Evolutionary conservation across 805 yeast species (phyloP), one percentile per base, ranked within the genome.

Genomic region (Hanseniaspora jakobsenii): DNA sequence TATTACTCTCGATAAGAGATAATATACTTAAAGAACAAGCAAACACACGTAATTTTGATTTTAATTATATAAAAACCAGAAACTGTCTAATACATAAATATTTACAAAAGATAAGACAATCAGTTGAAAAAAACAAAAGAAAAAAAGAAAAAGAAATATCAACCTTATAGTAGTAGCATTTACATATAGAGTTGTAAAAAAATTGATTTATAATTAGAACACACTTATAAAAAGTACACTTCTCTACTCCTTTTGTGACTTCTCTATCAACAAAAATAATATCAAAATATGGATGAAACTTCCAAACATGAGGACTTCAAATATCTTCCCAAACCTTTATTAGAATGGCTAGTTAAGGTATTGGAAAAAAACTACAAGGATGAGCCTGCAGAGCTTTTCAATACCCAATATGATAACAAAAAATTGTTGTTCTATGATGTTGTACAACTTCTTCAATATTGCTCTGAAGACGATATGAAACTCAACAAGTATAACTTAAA

Each of bases 331-430:
- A 63, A 61, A 13, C 66, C 66, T 49, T 63, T 75, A 17, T 58
- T 73, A 1, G 69, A 70, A 47, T 78, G 84, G 84, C 67, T 78
- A 8, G 71, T 69, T 51, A 59, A 70, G 35, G 78, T 74, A 17
- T 58, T 77, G 9, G 68, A 67, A 37, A 75, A 76, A 10, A 72
- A 68, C 44, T 49, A 64, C 53, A 42, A 28, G 9, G 26, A 35
- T 7, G 39, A 35, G 12, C 6, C 28, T 6, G 5, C 12, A 6
- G 38, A 28, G 7, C 5, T 22, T 14, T 6, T 12, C 4, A 21
- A 32, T 21, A 38, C 7, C 6, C 35, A 38, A 4, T 26, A 31
- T 23, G 40, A 45, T 22, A 22, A 21, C 17, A 45, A 38, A 10
- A 46, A 40, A 22, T 19, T 70, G 2, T 64, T 74, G 0, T 84